Evolutionary conservation across 208 protist genomes (phyloP), one percentile per base, ranked within the genome.

Genomic region (Trypanosoma mega): DNA sequence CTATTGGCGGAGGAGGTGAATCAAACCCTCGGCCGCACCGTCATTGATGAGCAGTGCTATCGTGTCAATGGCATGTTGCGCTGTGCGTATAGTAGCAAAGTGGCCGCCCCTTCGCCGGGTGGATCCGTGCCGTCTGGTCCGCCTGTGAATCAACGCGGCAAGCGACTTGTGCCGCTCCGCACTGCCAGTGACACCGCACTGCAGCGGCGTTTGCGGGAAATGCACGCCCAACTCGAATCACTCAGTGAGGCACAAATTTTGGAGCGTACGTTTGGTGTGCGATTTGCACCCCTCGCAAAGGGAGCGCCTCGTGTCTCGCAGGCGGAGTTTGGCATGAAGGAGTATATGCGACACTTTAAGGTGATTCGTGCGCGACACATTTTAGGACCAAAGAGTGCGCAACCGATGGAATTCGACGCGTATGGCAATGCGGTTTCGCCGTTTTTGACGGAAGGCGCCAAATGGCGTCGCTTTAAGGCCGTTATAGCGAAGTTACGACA

Each of bases 1-100:
- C 80, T 90, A 21, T 64, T 93, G 43, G 80, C 78, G 7, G 80
- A 93, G 20, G 80, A 93, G 66, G 74, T 93, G 39, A 93, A 93
- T 49, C 69, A 81, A 39, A 82, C 79, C 0, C 46, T 93, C 12
- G 82, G 82, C 20, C 65, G 68, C 5, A 76, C 76, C 18, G 47
- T 90, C 3, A 76, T 93, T 21, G 86, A 93, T 67, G 67, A 68
- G 50, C 74, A 69, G 33, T 90, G 82, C 71, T 93, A 93, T 61
- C 77, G 86, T 16, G 57, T 58, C 4, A 73, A 82, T 54, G 86
- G 82, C 48, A 87, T 89, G 86, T 71, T 93, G 66, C 86, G 86
- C 41, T 90, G 82, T 60, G 86, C 82, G 26, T 93, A 77, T 57
- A 88, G 75, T 52, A 63, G 61, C 20, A 93, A 93, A 54, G 41